Evolutionary conservation across 306 rosid genomes (phyloP).

Genomic region (Lathyrus sativus): DNA sequence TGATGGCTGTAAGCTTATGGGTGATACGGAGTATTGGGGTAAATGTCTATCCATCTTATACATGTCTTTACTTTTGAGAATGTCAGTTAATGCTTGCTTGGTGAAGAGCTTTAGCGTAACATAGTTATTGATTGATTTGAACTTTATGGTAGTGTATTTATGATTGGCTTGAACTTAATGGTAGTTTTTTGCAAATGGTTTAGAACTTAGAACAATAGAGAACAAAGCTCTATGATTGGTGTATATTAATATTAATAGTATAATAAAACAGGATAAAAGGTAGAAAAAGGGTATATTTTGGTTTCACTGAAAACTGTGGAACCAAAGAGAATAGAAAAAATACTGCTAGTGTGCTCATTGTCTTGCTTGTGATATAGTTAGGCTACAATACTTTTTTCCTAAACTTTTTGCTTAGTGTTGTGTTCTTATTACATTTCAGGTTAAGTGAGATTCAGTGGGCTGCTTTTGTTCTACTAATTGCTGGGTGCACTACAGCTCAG

Average conservation of each 20-base stretch:
- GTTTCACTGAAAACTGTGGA: not conserved
- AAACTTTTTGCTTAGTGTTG: conserved; percentile 22
- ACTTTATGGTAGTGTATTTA: too few species aligned
- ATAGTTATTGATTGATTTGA: not conserved
- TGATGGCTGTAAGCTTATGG: too few species aligned
- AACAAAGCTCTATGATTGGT: not conserved
- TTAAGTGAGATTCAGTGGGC: conserved; percentile 98
- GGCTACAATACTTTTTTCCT: too few species aligned
- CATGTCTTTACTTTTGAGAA: conserved; percentile 26
- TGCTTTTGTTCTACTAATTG: conserved; percentile 87
- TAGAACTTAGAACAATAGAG: not conserved
- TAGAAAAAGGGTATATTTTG: too few species aligned
- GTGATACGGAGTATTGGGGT: too few species aligned
- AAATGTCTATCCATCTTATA: too few species aligned
- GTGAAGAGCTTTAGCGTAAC: not conserved
- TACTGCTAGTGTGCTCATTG: not conserved
- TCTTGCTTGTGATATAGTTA: conserved; percentile 29
- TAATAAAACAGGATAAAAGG: not conserved
- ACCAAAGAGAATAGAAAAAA: not conserved
- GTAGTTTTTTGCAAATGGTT: not conserved
- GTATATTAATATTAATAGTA: conserved; percentile 3
- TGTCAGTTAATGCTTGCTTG: conserved; percentile 28
- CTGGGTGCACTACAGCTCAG: conserved; percentile 94
- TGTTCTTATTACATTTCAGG: conserved; percentile 57
- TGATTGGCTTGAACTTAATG: too few species aligned